Conservation (phyloP, 148 eudicot genomes). For the Fagopyrum homotropicum region DNA sequence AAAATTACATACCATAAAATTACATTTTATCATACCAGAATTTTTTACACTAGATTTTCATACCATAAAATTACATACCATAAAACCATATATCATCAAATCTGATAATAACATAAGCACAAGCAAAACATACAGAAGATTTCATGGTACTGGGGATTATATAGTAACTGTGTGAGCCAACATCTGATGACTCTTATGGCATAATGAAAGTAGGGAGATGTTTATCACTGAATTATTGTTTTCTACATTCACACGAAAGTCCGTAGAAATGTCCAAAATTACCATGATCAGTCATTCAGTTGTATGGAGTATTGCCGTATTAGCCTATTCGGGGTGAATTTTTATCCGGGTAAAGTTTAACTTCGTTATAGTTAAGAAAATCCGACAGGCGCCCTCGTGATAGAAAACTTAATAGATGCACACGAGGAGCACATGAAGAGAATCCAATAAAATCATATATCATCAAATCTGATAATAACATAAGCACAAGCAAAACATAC, state of each 20-base stretch:
- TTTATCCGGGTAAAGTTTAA: background rate
- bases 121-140: no score
- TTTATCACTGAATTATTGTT: background rate
- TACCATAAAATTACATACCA: no score
- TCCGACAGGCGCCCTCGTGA: background rate
- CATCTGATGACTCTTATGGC: no score
- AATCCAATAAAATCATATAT: background rate
- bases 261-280: constrained; percentile 5
- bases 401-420: background rate
- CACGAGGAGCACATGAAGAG: no score
- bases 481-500: background rate
- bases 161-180: no score
- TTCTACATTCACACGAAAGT: background rate
- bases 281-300: constrained; percentile 7
- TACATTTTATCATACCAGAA: no score
- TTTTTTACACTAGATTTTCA: no score
- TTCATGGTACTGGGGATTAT: no score
- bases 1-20: no score
- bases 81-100: no score
- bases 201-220: background rate
- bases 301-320: background rate
- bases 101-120: no score
- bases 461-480: background rate
- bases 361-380: background rate
- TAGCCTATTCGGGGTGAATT: no score